Percentiles rank a stretch among this genome's conserved stretches.
phyloP scores from a whole-genome alignment of 345 rosid species.

The Eucalyptus brandiana region DNA sequence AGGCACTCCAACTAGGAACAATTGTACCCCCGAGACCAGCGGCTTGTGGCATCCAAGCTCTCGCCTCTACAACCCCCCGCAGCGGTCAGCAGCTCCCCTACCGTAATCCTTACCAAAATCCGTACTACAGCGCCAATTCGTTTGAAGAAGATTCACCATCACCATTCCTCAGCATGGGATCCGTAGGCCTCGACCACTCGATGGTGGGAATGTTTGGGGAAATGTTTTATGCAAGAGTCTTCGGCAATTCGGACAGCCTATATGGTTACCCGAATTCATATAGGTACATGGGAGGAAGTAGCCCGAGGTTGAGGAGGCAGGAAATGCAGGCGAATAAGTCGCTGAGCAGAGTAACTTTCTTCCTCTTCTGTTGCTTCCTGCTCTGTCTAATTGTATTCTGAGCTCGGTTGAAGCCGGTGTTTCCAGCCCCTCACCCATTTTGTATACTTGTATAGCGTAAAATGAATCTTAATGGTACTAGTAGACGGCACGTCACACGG shows the following conservation, averaged over 20 bases:
- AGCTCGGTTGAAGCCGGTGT: background rate
- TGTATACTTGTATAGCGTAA: background rate
- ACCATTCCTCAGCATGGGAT: background rate
- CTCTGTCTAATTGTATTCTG: slow-evolving; percentile 73
- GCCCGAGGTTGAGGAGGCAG: slow-evolving; percentile 62
- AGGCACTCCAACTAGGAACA: slow-evolving; percentile 4
- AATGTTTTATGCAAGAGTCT: slow-evolving; percentile 31
- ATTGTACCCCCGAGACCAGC: slow-evolving; percentile 56
- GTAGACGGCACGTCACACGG: background rate
- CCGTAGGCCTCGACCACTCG: background rate
- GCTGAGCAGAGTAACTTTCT: slow-evolving; percentile 62
- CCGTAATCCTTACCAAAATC: slow-evolving; percentile 4
- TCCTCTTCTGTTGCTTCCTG: slow-evolving; percentile 61
- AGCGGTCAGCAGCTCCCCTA: background rate
- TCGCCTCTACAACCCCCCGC: background rate
- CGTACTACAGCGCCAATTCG: slow-evolving; percentile 2
- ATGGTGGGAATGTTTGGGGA: slow-evolving; percentile 25
- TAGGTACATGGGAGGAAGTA: slow-evolving; percentile 1
- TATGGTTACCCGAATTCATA: slow-evolving; percentile 29
- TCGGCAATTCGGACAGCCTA: slow-evolving; percentile 40
- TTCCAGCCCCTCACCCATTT: background rate
- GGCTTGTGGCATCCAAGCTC: background rate
- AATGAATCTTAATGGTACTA: background rate
- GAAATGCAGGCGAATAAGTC: slow-evolving; percentile 63
- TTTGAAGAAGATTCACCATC: background rate